Evolutionary conservation across 2,329 filamentous ascomycete species (phyloP).

Genomic region (Colletotrichum somersetense): DNA sequence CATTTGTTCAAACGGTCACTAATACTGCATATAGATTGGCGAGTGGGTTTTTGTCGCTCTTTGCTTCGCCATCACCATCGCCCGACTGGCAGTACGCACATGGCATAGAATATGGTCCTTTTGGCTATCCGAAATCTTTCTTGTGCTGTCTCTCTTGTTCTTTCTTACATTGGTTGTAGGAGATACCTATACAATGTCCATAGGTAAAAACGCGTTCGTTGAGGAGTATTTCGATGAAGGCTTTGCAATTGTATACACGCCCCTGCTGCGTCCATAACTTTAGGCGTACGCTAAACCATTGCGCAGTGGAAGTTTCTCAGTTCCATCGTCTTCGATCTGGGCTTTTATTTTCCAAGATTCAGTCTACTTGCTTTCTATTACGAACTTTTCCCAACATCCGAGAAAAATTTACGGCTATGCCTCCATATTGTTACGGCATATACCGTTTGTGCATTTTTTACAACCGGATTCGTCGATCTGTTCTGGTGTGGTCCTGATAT

Average conservation of each 20-base stretch:
- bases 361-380: constrained; percentile 11
- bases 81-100: constrained; percentile 9
- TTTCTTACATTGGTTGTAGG: background rate
- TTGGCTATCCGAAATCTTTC: constrained; percentile 14
- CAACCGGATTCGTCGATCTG: background rate
- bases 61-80: background rate
- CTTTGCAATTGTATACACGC: background rate
- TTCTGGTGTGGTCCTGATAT: background rate
- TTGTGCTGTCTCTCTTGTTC: background rate
- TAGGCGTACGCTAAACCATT: background rate
- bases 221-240: background rate
- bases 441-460: background rate
- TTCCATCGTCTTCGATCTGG: constrained; percentile 1
- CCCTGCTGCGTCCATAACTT: background rate
- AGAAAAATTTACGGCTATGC: background rate
- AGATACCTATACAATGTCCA: constrained; percentile 6
- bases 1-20: background rate
- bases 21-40: background rate
- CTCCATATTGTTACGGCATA: background rate
- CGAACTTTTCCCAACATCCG: background rate
- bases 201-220: background rate
- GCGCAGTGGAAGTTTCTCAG: constrained; percentile 3
- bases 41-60: constrained; percentile 4
- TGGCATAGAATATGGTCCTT: constrained; percentile 8
- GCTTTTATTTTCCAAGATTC: constrained; percentile 11